Evolutionary conservation across 768 basidiomycete species (phyloP).

Genomic region (Mycena sanguinolenta): DNA sequence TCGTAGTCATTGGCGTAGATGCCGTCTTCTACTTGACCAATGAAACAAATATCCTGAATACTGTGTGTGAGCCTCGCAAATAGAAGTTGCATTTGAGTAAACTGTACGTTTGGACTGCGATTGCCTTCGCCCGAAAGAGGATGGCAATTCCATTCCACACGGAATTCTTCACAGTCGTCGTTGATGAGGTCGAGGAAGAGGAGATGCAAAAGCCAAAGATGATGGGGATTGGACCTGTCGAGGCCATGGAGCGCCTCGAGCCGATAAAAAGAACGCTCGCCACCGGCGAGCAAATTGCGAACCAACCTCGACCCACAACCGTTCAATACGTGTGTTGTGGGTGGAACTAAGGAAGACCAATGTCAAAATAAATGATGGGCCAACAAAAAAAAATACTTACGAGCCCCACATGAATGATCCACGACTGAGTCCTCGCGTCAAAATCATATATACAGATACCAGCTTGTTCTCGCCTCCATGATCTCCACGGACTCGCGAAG

Average conservation of each 20-base stretch:
- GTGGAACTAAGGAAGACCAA: not conserved
- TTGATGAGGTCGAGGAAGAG: slow-evolving; percentile 23
- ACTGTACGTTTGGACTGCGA: slow-evolving; percentile 17
- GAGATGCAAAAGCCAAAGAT: slow-evolving; percentile 23
- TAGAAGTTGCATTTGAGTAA: not conserved
- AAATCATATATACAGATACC: slow-evolving; percentile 44
- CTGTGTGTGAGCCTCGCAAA: not conserved
- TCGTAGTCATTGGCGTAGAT: slow-evolving; percentile 23
- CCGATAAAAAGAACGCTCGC: slow-evolving; percentile 24
- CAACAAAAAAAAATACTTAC: slow-evolving; percentile 28
- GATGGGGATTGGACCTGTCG: slow-evolving; percentile 2
- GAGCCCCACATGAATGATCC: slow-evolving; percentile 18
- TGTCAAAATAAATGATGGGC: slow-evolving; percentile 11
- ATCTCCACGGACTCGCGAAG: slow-evolving; percentile 41
- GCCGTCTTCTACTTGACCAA: slow-evolving; percentile 15
- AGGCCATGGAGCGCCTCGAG: slow-evolving; percentile 16
- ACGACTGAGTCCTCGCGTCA: slow-evolving; percentile 35
- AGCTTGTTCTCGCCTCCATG: slow-evolving; percentile 44
- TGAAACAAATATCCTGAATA: slow-evolving; percentile 15
- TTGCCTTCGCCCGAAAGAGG: slow-evolving; percentile 39
- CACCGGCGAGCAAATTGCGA: slow-evolving; percentile 21
- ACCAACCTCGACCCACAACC: slow-evolving; percentile 27
- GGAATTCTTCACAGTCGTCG: slow-evolving; percentile 31
- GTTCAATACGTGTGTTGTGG: slow-evolving; percentile 21
- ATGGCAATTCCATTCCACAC: slow-evolving; percentile 27